These are phyloP conservation scores for Metschnikowia gelsemii DNA, from an alignment of 805 yeast genomes.

Conservation along the genomic window DNA sequence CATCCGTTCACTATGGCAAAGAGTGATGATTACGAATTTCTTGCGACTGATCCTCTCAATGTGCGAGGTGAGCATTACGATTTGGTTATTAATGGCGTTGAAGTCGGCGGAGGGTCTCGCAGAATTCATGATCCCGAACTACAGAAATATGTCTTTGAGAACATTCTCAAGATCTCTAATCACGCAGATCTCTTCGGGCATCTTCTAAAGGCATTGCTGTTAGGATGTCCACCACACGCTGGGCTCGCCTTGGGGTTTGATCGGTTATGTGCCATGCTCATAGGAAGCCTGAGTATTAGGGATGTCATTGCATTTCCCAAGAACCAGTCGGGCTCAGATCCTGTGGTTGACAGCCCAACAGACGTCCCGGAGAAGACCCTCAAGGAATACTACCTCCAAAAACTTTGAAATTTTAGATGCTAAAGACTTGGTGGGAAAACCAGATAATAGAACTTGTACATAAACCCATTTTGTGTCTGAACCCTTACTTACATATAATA, in stretches of 20 bases:
- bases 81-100: slow-evolving; percentile 89
- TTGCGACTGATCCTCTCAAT: slow-evolving; percentile 54
- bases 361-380: slow-evolving; percentile 52
- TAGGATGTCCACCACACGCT: slow-evolving; percentile 99
- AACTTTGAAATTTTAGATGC: slow-evolving; percentile 2
- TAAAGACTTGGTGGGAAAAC: too few species aligned
- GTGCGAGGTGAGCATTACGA: slow-evolving; percentile 93
- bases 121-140: slow-evolving; percentile 85
- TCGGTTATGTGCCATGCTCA: slow-evolving; percentile 84
- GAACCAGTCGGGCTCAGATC: slow-evolving; percentile 82
- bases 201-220: slow-evolving; percentile 70
- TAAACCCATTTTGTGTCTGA: neutral
- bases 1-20: slow-evolving; percentile 97
- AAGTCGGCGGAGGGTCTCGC: slow-evolving; percentile 95
- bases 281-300: slow-evolving; percentile 74
- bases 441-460: slow-evolving; percentile 1
- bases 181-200: slow-evolving; percentile 78
- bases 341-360: slow-evolving; percentile 86
- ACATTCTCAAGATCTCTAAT: slow-evolving; percentile 58
- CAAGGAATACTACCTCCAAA: slow-evolving; percentile 50
- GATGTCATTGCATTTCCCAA: slow-evolving; percentile 98
- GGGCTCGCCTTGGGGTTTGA: slow-evolving; percentile 96
- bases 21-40: slow-evolving; percentile 58
- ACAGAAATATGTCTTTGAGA: slow-evolving; percentile 69
- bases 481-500: too few species aligned